Conservation (phyloP, 768 basidiomycete species). For the Termitomyces sp. region DNA sequence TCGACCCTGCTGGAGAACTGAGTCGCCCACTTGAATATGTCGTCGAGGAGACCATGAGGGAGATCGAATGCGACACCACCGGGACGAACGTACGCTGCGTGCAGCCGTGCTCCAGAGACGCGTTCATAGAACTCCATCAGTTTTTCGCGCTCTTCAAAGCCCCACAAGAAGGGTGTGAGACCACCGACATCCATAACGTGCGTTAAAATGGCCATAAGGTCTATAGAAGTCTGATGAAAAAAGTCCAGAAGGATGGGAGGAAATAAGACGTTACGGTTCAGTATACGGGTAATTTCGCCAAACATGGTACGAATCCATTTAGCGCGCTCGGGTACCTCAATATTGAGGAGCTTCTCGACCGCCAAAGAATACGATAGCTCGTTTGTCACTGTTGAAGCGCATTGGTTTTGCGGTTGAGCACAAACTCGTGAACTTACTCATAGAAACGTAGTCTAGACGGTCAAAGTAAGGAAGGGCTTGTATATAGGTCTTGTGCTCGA, state of each 20-base stretch:
- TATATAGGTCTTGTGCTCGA: constrained; percentile 97
- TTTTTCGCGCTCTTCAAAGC: constrained; percentile 99
- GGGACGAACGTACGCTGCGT: constrained; percentile 96
- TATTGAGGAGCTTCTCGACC: constrained; percentile 96
- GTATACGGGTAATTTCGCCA: constrained; percentile 92
- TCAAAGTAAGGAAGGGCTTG: constrained; percentile 99
- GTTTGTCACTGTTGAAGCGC: constrained; percentile 76
- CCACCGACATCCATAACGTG: constrained; percentile 98
- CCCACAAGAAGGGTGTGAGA: constrained; percentile 98
- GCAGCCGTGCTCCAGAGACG: constrained; percentile 94
- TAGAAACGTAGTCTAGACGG: constrained; percentile 97
- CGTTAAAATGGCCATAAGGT: constrained; percentile 95
- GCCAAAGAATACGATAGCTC: constrained; percentile 96
- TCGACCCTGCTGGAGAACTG: constrained; percentile 89
- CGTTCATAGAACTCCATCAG: constrained; percentile 99
- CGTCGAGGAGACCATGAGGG: constrained; percentile 96
- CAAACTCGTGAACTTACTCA: constrained; percentile 61
- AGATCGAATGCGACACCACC: constrained; percentile 98
- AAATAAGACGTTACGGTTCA: constrained; percentile 67
- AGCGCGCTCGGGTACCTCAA: constrained; percentile 93
- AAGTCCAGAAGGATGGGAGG: constrained; percentile 1
- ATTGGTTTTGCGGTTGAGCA: constrained; percentile 4
- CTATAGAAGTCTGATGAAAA: constrained; percentile 28
- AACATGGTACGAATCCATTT: constrained; percentile 98
- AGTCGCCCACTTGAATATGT: constrained; percentile 97